Base-by-base conservation (phyloP, 2,329 filamentous ascomycete species). In the Alternaria longipes region DNA sequence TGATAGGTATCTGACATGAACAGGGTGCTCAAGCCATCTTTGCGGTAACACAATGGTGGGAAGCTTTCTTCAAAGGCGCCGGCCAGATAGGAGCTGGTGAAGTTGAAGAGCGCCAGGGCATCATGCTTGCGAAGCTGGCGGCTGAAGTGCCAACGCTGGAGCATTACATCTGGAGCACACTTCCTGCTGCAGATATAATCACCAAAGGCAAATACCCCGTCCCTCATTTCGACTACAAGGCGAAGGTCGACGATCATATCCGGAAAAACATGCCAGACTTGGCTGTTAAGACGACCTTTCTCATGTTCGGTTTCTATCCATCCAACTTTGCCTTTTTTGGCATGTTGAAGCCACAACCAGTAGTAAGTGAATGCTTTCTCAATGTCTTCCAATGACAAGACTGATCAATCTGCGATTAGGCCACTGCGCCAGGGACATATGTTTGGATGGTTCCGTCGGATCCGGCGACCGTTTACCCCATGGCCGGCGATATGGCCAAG, bases 91-190 rank as follows among this genome's bases (percentile, higher is more conserved):
- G 40, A 20, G 51, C 59, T 53, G 59, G 62, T 26, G 54, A 62
- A 61, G 71, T 34, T 11, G 81, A 83, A 65, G 59, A 64, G 3
- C 42, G 54, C 6, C 78, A 80, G 46, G 80, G 75, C 3, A 77
- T 72, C 42, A 81, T 79, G 47, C 56, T 83, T 5, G 80, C 79
- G 5, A 72, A 71, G 4, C 78, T 80, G 1, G 81, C 81, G 0
- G 68, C 74, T 3, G 59, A 68, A 20, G 78, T 71, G 0, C 7
- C 67, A 0, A 76, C 77, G 1, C 74, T 83, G 3, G 65, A 81
- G 59, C 80, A 82, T 59, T 83, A 76, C 62, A 71, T 83, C 53
- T 82, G 80, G 79, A 79, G 76, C 22, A 82, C 81, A 4, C 69
- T 82, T n/a, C 81, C 81, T 1, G 69, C 75, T 24, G 65, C 70